A percentile compares a stretch with the other conserved stretches of the same genome.
Conservation (phyloP, 2,329 filamentous ascomycete species). For the Neoarthrinium moseri region DNA sequence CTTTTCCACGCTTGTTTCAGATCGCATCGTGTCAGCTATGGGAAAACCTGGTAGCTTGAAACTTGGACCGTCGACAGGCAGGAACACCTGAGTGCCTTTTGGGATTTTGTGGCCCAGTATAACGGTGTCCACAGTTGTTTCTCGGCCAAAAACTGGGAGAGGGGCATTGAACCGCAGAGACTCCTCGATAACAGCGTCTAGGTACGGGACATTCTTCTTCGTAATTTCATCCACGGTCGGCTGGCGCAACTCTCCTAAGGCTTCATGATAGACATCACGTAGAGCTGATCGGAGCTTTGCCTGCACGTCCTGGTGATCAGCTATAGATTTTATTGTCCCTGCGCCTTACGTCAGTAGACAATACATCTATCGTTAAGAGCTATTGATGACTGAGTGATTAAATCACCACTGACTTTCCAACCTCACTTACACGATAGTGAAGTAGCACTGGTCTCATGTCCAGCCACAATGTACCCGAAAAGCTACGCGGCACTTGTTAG, state of each 20-base stretch:
- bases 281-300: slow-evolving; percentile 13
- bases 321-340: slow-evolving; percentile 18
- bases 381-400: neutral
- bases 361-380: neutral
- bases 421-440: slow-evolving; percentile 17
- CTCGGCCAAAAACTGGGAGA: slow-evolving; percentile 68
- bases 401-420: neutral
- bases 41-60: slow-evolving; percentile 48
- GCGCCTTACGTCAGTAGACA: neutral
- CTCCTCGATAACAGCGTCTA: slow-evolving; percentile 78
- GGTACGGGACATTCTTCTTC: slow-evolving; percentile 58
- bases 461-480: slow-evolving; percentile 24
- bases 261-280: slow-evolving; percentile 11
- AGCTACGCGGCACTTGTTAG: slow-evolving; percentile 12
- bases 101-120: slow-evolving; percentile 67
- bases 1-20: slow-evolving; percentile 52
- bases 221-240: slow-evolving; percentile 13
- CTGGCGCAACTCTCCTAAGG: slow-evolving; percentile 11
- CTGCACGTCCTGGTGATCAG: slow-evolving; percentile 14
- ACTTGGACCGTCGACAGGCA: slow-evolving; percentile 37
- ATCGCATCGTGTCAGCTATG: slow-evolving; percentile 39
- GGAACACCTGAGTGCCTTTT: slow-evolving; percentile 62
- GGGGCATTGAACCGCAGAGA: slow-evolving; percentile 71
- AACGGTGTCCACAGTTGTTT: slow-evolving; percentile 61
- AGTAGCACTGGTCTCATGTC: slow-evolving; percentile 24